Evolutionary conservation across 768 basidiomycete genomes (phyloP), one percentile per base, ranked within the genome.

Genomic region (Xanthoconium stramineum): DNA sequence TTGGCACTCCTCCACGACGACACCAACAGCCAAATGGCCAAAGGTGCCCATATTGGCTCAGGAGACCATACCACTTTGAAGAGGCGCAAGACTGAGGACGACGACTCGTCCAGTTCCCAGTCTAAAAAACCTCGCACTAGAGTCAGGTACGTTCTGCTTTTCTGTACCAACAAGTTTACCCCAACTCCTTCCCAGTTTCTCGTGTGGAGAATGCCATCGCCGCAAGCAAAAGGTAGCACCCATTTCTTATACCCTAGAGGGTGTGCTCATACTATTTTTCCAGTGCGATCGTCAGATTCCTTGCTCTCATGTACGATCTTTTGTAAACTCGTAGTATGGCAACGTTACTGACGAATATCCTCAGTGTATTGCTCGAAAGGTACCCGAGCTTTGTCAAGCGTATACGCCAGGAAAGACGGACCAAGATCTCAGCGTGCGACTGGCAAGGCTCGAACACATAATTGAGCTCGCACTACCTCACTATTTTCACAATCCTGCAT

Each of bases 381-480:
- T 94, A 0, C 91, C 91, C 32, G 89, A 92, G 56, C 75, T 93
- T 42, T 94, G 91, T 76, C 89, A 89, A 68, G 86, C 91, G 0
- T 94, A 94, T 66, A 92, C 89, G 8, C 91, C 91, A 11, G 91
- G 91, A 54, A 93, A 92, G 68, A 78, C 83, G 15, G 91, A 93
- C 70, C 88, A 91, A 66, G 90, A 94, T 70, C 74, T 94, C 46
- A 83, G 80, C 62, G 80, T 83, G 42, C 85, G 91, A 47, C 73
- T 94, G 40, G 77, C 86, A 37, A 80, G 91, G 55, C 76, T 94
- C 19, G 91, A 94, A 67, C 85, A 88, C 60, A 89, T 94, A 49
- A 79, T 94, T 44, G 91, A 92, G 62, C 74, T 80, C 59, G 91
- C 90, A 3, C 70, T 94, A 7, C 91, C 91, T 32, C 89, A 92